A percentile compares a stretch with the other conserved stretches of the same genome.
Evolutionary conservation across 2,329 filamentous ascomycete species (phyloP).

Genomic region (Cercospora sp.): DNA sequence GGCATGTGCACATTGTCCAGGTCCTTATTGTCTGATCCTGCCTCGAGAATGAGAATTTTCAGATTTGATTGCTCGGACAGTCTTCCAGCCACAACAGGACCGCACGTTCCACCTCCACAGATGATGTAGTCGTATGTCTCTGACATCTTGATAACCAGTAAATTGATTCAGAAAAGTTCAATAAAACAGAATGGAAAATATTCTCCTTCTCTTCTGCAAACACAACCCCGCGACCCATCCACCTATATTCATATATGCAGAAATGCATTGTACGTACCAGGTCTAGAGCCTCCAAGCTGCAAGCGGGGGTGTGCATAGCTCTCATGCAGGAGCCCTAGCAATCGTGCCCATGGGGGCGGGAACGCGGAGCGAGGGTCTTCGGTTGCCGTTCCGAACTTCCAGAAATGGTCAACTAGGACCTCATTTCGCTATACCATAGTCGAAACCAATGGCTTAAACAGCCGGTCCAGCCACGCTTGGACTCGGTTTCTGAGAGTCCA

Average conservation of each 20-base stretch:
- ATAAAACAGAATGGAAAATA: neutral
- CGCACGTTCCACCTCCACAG: slow-evolving; percentile 33
- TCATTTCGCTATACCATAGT: slow-evolving; percentile 2
- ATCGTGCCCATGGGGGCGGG: slow-evolving; percentile 3
- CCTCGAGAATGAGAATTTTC: slow-evolving; percentile 33
- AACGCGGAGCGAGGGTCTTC: slow-evolving; percentile 5
- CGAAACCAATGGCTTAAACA: neutral
- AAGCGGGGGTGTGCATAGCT: slow-evolving; percentile 8
- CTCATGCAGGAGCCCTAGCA: neutral
- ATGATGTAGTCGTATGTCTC: slow-evolving; percentile 34
- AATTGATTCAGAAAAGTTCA: neutral
- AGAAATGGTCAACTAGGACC: neutral
- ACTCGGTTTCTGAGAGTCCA: neutral
- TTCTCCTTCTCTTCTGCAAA: neutral
- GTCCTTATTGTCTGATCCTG: slow-evolving; percentile 38
- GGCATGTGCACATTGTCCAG: slow-evolving; percentile 51
- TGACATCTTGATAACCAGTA: slow-evolving; percentile 20
- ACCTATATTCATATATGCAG: neutral
- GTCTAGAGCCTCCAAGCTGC: slow-evolving; percentile 7
- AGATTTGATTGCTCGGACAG: slow-evolving; percentile 33
- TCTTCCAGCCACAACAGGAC: slow-evolving; percentile 31
- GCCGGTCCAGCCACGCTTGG: neutral
- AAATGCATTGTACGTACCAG: slow-evolving; percentile 1
- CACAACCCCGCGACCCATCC: neutral
- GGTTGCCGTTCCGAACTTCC: slow-evolving; percentile 17